These are phyloP conservation scores for Pseudogymnoascus sp. DNA, from an alignment of 2,329 filamentous ascomycete genomes.

Conservation along the genomic window DNA sequence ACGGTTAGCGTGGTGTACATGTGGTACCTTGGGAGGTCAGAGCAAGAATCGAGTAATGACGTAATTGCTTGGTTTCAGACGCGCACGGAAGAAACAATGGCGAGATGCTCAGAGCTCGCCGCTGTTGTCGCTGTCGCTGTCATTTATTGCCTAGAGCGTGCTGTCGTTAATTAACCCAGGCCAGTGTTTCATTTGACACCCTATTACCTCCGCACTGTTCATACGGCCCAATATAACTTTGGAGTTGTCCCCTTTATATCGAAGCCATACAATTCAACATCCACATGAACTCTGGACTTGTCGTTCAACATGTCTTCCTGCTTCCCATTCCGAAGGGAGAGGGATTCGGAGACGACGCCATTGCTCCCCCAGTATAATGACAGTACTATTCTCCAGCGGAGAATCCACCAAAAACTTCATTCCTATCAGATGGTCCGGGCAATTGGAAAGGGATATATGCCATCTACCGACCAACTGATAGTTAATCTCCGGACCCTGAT, in stretches of 20 bases:
- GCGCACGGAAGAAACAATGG: background rate
- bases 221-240: background rate
- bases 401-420: constrained; percentile 82
- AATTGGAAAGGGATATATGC: constrained; percentile 78
- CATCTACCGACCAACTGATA: constrained; percentile 77
- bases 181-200: background rate
- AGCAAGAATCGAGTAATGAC: background rate
- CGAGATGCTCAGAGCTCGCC: background rate
- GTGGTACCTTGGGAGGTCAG: constrained; percentile 5
- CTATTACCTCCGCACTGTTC: background rate
- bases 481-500: constrained; percentile 72
- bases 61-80: background rate
- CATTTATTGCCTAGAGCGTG: background rate
- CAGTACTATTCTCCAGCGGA: constrained; percentile 68
- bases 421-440: constrained; percentile 87
- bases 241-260: background rate
- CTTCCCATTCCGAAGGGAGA: constrained; percentile 25
- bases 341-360: constrained; percentile 41
- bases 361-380: constrained; percentile 76
- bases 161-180: background rate
- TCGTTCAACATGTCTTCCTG: constrained; percentile 25
- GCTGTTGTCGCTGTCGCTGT: background rate
- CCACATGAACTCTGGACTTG: background rate
- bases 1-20: background rate
- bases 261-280: background rate